These are phyloP conservation scores for Acacia concinna DNA, from an alignment of 331 rosid genomes.

Conservation along the genomic window DNA sequence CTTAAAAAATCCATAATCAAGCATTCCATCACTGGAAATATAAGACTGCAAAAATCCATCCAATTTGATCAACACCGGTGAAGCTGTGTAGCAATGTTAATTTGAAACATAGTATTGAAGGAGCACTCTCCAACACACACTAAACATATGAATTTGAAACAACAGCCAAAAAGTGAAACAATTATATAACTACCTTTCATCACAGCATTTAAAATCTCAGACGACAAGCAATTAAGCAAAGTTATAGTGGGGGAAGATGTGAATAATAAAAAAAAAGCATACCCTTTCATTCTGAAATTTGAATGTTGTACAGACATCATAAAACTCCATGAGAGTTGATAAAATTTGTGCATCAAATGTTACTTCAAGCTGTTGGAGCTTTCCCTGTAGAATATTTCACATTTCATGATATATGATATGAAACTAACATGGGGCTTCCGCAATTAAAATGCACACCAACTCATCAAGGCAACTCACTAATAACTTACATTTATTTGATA, in stretches of 20 bases:
- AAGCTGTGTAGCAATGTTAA: neutral
- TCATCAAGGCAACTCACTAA: slow-evolving; percentile 22
- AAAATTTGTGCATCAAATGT: slow-evolving; percentile 55
- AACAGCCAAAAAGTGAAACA: neutral
- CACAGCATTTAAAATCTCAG: neutral
- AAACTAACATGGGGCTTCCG: neutral
- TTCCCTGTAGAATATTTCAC: slow-evolving; percentile 49
- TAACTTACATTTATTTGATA: slow-evolving; percentile 15
- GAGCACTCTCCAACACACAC: neutral
- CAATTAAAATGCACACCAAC: slow-evolving; percentile 28
- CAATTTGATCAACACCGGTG: neutral
- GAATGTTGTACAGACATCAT: slow-evolving; percentile 57
- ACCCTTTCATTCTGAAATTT: slow-evolving; percentile 79
- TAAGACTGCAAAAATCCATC: neutral
- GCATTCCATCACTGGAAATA: neutral
- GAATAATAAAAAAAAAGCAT: slow-evolving; percentile 29
- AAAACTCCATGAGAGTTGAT: slow-evolving; percentile 48
- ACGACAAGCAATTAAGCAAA: neutral
- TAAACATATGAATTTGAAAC: neutral
- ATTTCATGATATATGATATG: neutral
- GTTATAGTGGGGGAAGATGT: neutral
- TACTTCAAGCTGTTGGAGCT: slow-evolving; percentile 65
- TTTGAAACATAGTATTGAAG: neutral
- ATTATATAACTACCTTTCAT: slow-evolving; percentile 6
- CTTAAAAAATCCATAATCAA: neutral